phyloP scores from a whole-genome alignment of 148 eudicot species.

The Pouteria glomerata region DNA sequence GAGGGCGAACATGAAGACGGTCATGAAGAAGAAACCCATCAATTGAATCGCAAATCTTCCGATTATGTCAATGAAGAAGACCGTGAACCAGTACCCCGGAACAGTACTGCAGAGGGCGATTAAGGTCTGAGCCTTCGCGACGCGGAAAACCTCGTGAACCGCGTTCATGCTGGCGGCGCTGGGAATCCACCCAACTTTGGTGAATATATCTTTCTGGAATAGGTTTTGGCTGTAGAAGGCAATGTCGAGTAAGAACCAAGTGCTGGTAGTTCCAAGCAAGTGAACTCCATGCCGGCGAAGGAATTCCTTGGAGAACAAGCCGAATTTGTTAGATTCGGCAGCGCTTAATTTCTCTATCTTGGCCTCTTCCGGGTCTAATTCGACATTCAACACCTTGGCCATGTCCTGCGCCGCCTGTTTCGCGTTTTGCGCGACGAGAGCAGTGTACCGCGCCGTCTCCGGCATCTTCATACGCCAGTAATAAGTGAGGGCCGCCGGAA shows the following conservation, averaged over 20 bases:
- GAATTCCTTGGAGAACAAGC: constrained; percentile 47
- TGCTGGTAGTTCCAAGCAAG: constrained; percentile 57
- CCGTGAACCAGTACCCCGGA: constrained; percentile 92
- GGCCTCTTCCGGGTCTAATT: constrained; percentile 38
- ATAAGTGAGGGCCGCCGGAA: constrained; percentile 51
- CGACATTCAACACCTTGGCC: constrained; percentile 58
- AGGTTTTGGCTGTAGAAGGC: constrained; percentile 80
- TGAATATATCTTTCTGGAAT: constrained; percentile 77
- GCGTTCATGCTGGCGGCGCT: constrained; percentile 52
- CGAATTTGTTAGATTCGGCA: constrained; percentile 25
- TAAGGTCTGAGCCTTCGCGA: constrained; percentile 75
- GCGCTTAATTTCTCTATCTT: constrained; percentile 15
- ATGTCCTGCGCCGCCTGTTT: constrained; percentile 67
- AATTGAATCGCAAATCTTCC: constrained; percentile 69
- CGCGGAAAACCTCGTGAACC: constrained; percentile 51
- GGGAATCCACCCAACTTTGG: constrained; percentile 72
- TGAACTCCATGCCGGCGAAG: constrained; percentile 58
- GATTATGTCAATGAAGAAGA: constrained; percentile 46
- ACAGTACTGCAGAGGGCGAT: constrained; percentile 80
- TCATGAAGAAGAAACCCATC: constrained; percentile 78
- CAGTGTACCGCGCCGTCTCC: constrained; percentile 66
- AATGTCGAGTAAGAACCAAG: constrained; percentile 77
- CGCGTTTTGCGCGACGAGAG: constrained; percentile 51
- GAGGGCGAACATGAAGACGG: constrained; percentile 70
- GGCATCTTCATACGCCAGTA: constrained; percentile 94